A percentile compares a stretch with the other conserved stretches of the same genome.
Evolutionary conservation across 2,329 filamentous ascomycete species (phyloP).

Genomic region (Elsinoe australis): DNA sequence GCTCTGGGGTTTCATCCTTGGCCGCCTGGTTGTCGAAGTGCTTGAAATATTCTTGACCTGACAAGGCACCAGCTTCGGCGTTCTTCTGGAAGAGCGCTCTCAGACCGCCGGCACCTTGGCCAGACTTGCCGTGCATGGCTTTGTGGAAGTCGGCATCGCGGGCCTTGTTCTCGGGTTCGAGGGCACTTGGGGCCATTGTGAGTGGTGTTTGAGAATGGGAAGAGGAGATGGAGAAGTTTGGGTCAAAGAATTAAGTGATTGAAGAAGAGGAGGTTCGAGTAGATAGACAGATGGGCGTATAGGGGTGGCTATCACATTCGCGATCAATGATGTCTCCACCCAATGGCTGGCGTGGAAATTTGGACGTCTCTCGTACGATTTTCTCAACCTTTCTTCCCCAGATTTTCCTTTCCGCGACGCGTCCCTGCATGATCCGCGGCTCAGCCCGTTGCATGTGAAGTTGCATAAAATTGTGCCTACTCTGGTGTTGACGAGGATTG

Average conservation of each 20-base stretch:
- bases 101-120: constrained; percentile 71
- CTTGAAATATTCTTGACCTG: constrained; percentile 89
- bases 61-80: constrained; percentile 65
- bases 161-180: constrained; percentile 36
- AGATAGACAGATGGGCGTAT: constrained; percentile 11
- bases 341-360: constrained; percentile 13
- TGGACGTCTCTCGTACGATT: constrained; percentile 12
- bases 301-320: constrained; percentile 35
- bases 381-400: constrained; percentile 33
- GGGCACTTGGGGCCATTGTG: constrained; percentile 26
- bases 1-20: constrained; percentile 72
- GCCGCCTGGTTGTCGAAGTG: constrained; percentile 84
- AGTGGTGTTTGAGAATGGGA: constrained; percentile 12
- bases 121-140: constrained; percentile 67
- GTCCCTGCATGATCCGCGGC: neutral
- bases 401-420: constrained; percentile 48
- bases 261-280: constrained; percentile 2
- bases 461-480: no score
- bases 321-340: neutral
- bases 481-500: no score
- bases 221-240: constrained; percentile 7
- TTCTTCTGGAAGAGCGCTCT: constrained; percentile 82
- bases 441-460: neutral
- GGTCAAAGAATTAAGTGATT: no score
- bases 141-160: constrained; percentile 68